Conservation (phyloP, 345 rosid species). For the Firmiana major region DNA sequence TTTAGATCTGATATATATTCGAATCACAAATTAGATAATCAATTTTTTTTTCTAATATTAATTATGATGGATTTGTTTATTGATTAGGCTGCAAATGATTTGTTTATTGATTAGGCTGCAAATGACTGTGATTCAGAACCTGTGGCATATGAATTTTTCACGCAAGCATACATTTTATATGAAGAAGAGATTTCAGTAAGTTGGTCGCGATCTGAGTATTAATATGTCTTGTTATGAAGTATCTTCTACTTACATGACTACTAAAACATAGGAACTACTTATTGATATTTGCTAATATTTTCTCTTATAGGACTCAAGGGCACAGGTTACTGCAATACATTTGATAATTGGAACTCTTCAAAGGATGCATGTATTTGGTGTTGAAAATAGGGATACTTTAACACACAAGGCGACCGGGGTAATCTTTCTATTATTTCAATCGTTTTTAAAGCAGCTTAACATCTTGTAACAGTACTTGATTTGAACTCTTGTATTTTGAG, state of each 20-base stretch:
- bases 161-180: constrained; percentile 95
- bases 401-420: constrained; percentile 99
- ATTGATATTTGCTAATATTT: constrained; percentile 12
- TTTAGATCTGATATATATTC: constrained; percentile 2
- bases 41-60: no score
- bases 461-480: constrained; percentile 21
- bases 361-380: constrained; percentile 97
- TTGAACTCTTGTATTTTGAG: constrained; percentile 21
- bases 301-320: constrained; percentile 74
- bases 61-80: constrained; percentile 15
- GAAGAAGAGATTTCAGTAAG: constrained; percentile 98
- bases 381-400: constrained; percentile 95
- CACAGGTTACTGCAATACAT: constrained; percentile 90
- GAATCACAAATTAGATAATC: constrained; percentile 6
- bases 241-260: not conserved
- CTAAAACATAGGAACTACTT: not conserved
- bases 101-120: constrained; percentile 76
- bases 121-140: constrained; percentile 94
- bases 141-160: constrained; percentile 94
- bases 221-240: not conserved
- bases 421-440: constrained; percentile 22
- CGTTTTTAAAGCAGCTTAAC: constrained; percentile 3
- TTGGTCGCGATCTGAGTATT: constrained; percentile 18
- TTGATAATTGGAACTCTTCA: constrained; percentile 93
- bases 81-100: constrained; percentile 95